phyloP scores from a whole-genome alignment of 805 yeast species.

The Saccharomycopsis lassenensis region DNA sequence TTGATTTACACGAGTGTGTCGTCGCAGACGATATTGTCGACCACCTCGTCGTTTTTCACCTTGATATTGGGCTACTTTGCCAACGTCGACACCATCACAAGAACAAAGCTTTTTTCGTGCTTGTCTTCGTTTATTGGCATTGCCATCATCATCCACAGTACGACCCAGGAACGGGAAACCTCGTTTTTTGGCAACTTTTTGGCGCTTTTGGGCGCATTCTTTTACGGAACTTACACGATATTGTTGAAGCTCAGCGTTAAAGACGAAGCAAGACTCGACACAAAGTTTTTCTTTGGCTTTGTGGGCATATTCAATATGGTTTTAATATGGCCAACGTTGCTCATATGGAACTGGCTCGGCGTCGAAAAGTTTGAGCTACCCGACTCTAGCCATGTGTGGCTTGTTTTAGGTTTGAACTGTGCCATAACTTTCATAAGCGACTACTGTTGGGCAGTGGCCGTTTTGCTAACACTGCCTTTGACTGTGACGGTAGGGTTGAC shows the following conservation, averaged over 20 bases:
- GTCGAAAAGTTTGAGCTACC: conserved; percentile 71
- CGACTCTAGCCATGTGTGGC: conserved; percentile 22
- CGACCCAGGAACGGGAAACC: too few species aligned
- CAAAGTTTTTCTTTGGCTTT: conserved; percentile 86
- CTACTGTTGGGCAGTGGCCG: conserved; percentile 93
- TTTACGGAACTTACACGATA: conserved; percentile 87
- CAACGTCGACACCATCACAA: conserved; percentile 57
- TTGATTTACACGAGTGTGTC: conserved; percentile 86
- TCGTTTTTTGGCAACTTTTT: conserved; percentile 56
- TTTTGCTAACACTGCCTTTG: conserved; percentile 83
- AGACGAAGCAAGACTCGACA: conserved; percentile 67
- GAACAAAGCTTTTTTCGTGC: conserved; percentile 58
- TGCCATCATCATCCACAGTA: conserved; percentile 58
- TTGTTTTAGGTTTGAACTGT: conserved; percentile 54
- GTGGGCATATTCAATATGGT: conserved; percentile 79
- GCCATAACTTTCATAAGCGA: conserved; percentile 77
- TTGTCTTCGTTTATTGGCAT: conserved; percentile 70
- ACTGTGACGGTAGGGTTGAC: conserved; percentile 94
- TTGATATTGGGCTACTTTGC: conserved; percentile 66
- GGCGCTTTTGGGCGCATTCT: conserved; percentile 77
- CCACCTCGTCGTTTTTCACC: conserved; percentile 91
- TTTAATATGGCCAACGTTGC: conserved; percentile 71
- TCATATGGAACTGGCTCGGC: conserved; percentile 51
- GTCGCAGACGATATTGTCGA: conserved; percentile 83
- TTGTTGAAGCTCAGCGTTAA: conserved; percentile 62